These are phyloP conservation scores for Podaxis sp. DNA, from an alignment of 768 basidiomycete species.

Conservation along the genomic window DNA sequence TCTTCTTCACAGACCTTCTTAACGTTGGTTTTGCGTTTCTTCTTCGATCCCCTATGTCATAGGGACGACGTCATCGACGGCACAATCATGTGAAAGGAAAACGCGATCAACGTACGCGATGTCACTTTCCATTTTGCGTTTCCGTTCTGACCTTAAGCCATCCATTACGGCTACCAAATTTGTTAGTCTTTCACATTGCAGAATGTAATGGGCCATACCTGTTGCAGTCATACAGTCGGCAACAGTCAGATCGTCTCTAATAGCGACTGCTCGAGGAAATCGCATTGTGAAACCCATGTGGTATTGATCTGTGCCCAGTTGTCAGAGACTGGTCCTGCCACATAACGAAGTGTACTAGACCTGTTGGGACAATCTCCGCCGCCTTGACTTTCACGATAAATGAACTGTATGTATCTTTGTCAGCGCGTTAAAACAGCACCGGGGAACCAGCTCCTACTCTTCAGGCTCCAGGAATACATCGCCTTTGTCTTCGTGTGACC, in stretches of 20 bases:
- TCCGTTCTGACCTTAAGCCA: slow-evolving; percentile 59
- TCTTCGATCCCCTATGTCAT: slow-evolving; percentile 39
- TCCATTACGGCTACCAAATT: slow-evolving; percentile 52
- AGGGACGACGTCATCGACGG: not conserved
- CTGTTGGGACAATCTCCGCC: slow-evolving; percentile 80
- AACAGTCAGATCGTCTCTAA: slow-evolving; percentile 74
- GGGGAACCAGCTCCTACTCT: slow-evolving; percentile 51
- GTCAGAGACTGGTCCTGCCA: slow-evolving; percentile 4
- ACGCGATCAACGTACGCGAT: slow-evolving; percentile 36
- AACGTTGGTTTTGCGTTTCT: slow-evolving; percentile 53
- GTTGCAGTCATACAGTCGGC: slow-evolving; percentile 73
- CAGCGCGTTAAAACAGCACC: not conserved
- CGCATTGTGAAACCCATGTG: slow-evolving; percentile 88
- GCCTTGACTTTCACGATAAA: slow-evolving; percentile 94
- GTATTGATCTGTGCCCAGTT: slow-evolving; percentile 62
- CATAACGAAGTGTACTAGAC: slow-evolving; percentile 31
- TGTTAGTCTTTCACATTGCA: not conserved
- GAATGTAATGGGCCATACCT: slow-evolving; percentile 34
- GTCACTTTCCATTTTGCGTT: slow-evolving; percentile 71
- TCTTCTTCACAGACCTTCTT: slow-evolving; percentile 44
- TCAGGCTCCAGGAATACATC: slow-evolving; percentile 89
- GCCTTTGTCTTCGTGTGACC: slow-evolving; percentile 74
- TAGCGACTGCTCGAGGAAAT: slow-evolving; percentile 82
- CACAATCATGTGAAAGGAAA: not conserved
- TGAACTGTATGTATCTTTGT: slow-evolving; percentile 52